Conservation (phyloP, 768 basidiomycete species). For the Cystobasidium tubakii region DNA sequence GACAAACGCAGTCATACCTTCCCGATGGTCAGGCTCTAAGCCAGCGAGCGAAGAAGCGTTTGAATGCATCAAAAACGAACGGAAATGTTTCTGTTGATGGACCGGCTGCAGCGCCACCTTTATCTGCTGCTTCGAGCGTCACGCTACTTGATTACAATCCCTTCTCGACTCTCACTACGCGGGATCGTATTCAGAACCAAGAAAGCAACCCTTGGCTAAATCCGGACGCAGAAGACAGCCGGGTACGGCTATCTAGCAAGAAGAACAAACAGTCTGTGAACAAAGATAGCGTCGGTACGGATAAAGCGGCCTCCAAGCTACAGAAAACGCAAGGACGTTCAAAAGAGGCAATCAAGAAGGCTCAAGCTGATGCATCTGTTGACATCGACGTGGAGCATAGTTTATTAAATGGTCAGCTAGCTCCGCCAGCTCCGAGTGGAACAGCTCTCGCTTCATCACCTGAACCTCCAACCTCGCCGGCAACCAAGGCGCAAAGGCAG, state of each 20-base stretch:
- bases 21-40: background rate
- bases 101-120: background rate
- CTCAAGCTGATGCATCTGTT: constrained; percentile 44
- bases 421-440: background rate
- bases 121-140: constrained; percentile 1
- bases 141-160: constrained; percentile 27
- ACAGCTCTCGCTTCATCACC: background rate
- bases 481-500: constrained; percentile 44
- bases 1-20: background rate
- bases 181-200: background rate
- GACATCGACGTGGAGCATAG: constrained; percentile 25
- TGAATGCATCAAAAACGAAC: constrained; percentile 13
- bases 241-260: constrained; percentile 59
- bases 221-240: constrained; percentile 42
- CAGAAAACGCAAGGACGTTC: constrained; percentile 57
- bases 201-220: constrained; percentile 74
- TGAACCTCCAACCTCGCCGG: constrained; percentile 34
- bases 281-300: constrained; percentile 56
- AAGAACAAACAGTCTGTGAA: constrained; percentile 67
- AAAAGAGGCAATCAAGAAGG: constrained; percentile 68
- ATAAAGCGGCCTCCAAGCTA: constrained; percentile 42
- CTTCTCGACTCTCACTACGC: constrained; percentile 6
- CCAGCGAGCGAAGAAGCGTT: constrained; percentile 13
- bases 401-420: background rate
- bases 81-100: background rate